Conservation (phyloP, 169 alveolate species). For the Eimeria maxima region DNA sequence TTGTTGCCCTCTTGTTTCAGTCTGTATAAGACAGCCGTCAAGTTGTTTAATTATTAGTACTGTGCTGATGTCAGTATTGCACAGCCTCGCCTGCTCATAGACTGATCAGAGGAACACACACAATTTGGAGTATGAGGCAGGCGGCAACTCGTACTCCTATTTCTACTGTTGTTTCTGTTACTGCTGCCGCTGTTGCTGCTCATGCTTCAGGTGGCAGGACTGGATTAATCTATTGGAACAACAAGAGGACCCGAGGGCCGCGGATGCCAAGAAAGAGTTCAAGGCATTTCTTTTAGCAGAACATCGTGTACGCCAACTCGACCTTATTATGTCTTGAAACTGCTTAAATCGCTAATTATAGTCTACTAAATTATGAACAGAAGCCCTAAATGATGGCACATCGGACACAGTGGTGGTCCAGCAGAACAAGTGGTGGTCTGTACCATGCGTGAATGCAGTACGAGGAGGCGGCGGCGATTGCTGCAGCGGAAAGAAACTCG, state of each 20-base stretch:
- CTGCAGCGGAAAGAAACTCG: not conserved
- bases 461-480: conserved; percentile 24
- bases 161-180: not conserved
- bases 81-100: not conserved
- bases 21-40: not conserved
- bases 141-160: not conserved
- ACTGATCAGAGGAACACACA: not conserved
- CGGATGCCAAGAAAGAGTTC: not conserved
- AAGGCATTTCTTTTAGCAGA: not conserved
- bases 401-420: too few relatives aligned
- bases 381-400: too few relatives aligned
- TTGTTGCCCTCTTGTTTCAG: not conserved
- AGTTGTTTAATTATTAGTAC: not conserved
- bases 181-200: not conserved
- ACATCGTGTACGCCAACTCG: not conserved
- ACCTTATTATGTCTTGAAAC: not conserved
- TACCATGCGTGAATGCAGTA: not conserved
- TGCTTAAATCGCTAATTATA: not conserved
- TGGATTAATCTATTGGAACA: not conserved
- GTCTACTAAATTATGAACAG: too few relatives aligned
- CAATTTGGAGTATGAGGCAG: not conserved
- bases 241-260: conserved; percentile 11
- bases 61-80: not conserved
- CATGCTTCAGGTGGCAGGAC: not conserved
- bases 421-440: too few relatives aligned